Evolutionary conservation across 371 early-diverging fungal species (phyloP), one percentile per base, ranked within the genome.

Genomic region (Circinella umbellata): DNA sequence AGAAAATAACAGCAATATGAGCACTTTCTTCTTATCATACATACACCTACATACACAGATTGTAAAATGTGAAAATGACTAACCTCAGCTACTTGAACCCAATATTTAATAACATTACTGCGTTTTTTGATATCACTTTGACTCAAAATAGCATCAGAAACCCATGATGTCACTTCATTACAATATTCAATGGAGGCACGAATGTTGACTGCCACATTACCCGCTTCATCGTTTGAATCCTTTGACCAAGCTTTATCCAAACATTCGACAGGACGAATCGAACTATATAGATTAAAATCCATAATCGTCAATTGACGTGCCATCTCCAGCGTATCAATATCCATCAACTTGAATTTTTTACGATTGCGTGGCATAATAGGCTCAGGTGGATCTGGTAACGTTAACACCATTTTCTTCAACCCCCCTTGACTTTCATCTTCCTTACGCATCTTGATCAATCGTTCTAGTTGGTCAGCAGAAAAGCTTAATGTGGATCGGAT

Each of bases 241-340:
- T 88, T 80, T 68, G 92, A 88, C 97, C 98, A 98, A 11, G 94
- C 94, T 73, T 97, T 95, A 69, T 92, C 89, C 57, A 98, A 76
- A 73, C 94, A 93, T 76, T 98, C 98, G 14, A 90, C 83, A 4
- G 95, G 93, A 36, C 88, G 86, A 67, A 98, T 94, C 47, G 90
- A 84, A 76, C 87, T 89, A 75, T 94, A 97, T 15, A 92, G 67
- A 39, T 86, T 88, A 27, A 89, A 91, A 73, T 97, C 95, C 78
- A 96, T 90, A 55, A 99, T 79, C 0, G 98, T 97, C 65, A 99
- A 75, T 78, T 99, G 98, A 17, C 99, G 87, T 0, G 98, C 98
- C 64, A 98, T 76, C 76, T 99, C 99, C 51, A 93, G 76, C 1
- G 98, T 92, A 75, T 97, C 95, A 42, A 98, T 73, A 64, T 98